These are phyloP conservation scores for Lathyrus aphaca DNA, from an alignment of 306 rosid genomes.

Conservation along the genomic window DNA sequence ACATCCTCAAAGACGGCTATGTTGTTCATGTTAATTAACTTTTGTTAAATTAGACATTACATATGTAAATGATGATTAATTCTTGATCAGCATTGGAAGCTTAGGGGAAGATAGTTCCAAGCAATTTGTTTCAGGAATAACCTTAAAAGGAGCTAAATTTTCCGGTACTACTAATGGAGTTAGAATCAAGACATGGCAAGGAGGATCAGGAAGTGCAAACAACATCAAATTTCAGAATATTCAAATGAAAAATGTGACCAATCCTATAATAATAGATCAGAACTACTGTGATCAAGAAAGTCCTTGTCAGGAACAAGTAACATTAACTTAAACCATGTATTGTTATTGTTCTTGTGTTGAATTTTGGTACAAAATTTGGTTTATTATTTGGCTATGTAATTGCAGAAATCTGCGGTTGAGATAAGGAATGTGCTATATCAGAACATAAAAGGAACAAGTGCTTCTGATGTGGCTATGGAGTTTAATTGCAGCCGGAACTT, in stretches of 20 bases:
- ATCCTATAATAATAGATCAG: constrained; percentile 75
- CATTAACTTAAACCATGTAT: background rate
- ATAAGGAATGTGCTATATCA: constrained; percentile 65
- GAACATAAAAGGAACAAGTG: constrained; percentile 75
- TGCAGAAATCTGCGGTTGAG: constrained; percentile 60
- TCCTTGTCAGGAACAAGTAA: constrained; percentile 59
- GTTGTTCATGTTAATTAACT: background rate
- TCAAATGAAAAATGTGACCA: constrained; percentile 59
- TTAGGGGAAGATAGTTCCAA: constrained; percentile 54
- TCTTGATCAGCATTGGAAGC: constrained; percentile 70
- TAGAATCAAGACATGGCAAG: constrained; percentile 91
- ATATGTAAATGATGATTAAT: background rate
- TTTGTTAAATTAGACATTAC: background rate
- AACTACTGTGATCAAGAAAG: constrained; percentile 58
- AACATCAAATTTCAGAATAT: constrained; percentile 63
- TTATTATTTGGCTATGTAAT: background rate
- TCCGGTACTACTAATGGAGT: constrained; percentile 74
- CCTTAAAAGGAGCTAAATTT: constrained; percentile 59
- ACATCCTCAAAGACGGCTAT: no score
- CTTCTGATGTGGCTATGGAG: constrained; percentile 56
- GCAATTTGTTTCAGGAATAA: constrained; percentile 61
- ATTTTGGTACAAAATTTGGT: background rate
- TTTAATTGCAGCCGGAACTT: constrained; percentile 67
- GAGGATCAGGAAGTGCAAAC: constrained; percentile 77
- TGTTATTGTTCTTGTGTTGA: background rate